Conservation (phyloP, 73 alveolate genomes). For the Paramecium tetraurelia region DNA sequence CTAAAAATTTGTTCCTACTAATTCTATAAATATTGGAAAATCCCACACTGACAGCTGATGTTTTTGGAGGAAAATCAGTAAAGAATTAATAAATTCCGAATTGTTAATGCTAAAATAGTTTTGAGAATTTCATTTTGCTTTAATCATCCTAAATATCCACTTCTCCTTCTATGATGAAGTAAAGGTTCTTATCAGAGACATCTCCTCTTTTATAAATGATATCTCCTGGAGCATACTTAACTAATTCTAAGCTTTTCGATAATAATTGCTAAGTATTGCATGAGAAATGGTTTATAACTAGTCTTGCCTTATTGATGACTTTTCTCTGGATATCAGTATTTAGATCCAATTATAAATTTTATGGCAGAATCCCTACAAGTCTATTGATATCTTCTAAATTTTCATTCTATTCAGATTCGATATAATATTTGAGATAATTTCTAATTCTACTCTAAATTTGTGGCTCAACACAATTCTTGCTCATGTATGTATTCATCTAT, state of each 20-base stretch:
- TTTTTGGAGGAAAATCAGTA: conserved; percentile 33
- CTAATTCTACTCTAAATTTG: conserved; percentile 30
- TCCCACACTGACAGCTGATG: conserved; percentile 35
- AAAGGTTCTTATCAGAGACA: conserved; percentile 8
- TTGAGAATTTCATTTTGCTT: not conserved
- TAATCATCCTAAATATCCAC: conserved; percentile 16
- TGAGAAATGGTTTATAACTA: conserved; percentile 44
- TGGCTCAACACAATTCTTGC: conserved; percentile 31
- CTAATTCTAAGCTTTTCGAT: not conserved
- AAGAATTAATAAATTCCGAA: conserved; percentile 39
- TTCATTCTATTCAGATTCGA: conserved; percentile 20
- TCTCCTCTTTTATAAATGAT: conserved; percentile 46
- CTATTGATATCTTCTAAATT: not conserved
- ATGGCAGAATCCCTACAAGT: not conserved
- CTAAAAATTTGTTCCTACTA: conserved; percentile 23
- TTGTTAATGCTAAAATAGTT: not conserved
- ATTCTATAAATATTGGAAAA: conserved; percentile 28
- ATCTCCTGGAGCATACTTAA: conserved; percentile 50
- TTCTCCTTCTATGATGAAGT: conserved; percentile 49
- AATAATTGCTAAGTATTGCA: not conserved
- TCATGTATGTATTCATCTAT: conserved; percentile 43
- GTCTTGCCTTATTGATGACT: conserved; percentile 15
- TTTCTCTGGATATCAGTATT: conserved; percentile 17
- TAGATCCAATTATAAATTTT: not conserved
- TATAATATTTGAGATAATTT: conserved; percentile 41